Evolutionary conservation across 257 asterid species (phyloP).

Genomic region (Gynochthodes officinalis): DNA sequence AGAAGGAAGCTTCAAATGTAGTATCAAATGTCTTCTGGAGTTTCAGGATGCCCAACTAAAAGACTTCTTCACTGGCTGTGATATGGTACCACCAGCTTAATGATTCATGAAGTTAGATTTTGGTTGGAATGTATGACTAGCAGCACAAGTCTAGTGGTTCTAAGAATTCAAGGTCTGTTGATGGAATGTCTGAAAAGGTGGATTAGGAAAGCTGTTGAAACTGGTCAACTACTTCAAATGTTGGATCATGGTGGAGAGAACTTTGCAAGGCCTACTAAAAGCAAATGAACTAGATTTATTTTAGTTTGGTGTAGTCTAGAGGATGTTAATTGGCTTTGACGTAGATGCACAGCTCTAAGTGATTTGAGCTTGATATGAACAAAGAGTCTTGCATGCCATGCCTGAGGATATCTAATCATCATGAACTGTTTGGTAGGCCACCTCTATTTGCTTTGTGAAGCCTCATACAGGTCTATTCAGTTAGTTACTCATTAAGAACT

Average conservation of each 20-base stretch:
- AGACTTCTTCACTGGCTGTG: not conserved
- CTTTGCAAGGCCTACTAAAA: no score
- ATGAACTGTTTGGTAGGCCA: not conserved
- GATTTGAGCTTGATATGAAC: not conserved
- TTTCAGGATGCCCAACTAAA: not conserved
- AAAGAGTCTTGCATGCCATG: not conserved
- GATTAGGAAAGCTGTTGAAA: not conserved
- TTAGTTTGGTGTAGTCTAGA: no score
- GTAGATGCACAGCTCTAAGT: not conserved
- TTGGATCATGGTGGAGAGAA: conserved; percentile 1
- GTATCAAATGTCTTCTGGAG: not conserved
- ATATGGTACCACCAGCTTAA: not conserved
- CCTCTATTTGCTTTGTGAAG: not conserved
- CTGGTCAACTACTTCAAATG: not conserved
- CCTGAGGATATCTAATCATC: not conserved
- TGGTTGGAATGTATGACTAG: not conserved
- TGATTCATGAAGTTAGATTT: not conserved
- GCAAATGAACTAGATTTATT: no score
- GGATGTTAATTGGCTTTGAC: no score
- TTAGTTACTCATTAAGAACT: not conserved
- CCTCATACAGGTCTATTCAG: not conserved
- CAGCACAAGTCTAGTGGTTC: not conserved
- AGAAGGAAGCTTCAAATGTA: not conserved
- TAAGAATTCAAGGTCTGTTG: not conserved
- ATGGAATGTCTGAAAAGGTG: not conserved